phyloP scores from a whole-genome alignment of 2,329 filamentous ascomycete species.

The Beauveria bassiana region DNA sequence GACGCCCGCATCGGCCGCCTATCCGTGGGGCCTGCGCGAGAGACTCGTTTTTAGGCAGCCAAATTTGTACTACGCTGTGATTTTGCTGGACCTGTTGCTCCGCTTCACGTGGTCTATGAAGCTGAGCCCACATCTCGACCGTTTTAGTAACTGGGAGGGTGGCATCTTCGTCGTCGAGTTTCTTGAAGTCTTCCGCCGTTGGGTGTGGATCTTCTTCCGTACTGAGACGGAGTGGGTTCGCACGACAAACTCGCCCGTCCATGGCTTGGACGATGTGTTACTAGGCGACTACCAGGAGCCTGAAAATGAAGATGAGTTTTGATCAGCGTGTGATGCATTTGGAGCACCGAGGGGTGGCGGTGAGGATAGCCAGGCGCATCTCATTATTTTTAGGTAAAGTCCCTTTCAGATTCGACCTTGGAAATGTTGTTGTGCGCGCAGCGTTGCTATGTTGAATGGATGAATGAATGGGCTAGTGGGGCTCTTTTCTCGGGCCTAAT shows the following conservation, averaged over 20 bases:
- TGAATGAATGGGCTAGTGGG: background rate
- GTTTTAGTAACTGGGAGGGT: constrained; percentile 78
- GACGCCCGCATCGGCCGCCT: constrained; percentile 52
- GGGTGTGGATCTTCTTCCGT: constrained; percentile 96
- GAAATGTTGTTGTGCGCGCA: background rate
- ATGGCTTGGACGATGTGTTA: constrained; percentile 62
- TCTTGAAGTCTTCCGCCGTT: constrained; percentile 78
- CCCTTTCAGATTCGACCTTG: background rate
- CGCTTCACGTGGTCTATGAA: constrained; percentile 90
- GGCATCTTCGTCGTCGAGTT: constrained; percentile 84
- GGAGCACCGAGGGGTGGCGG: background rate
- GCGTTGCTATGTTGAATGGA: background rate
- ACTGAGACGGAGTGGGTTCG: constrained; percentile 89
- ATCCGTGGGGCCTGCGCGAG: constrained; percentile 71
- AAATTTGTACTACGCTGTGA: constrained; percentile 73
- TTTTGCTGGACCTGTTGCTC: constrained; percentile 69
- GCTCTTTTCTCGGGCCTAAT: background rate
- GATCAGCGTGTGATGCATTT: background rate
- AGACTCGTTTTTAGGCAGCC: constrained; percentile 65
- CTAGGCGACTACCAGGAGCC: constrained; percentile 65
- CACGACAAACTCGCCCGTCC: constrained; percentile 40
- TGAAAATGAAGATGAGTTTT: constrained; percentile 34
- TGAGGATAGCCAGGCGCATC: background rate
- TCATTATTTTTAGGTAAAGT: background rate
- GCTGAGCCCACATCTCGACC: constrained; percentile 72